A percentile compares a stretch with the other conserved stretches of the same genome.
phyloP scores from a whole-genome alignment of 176 grass and related monocot species.

The Dactylis glomerata region DNA sequence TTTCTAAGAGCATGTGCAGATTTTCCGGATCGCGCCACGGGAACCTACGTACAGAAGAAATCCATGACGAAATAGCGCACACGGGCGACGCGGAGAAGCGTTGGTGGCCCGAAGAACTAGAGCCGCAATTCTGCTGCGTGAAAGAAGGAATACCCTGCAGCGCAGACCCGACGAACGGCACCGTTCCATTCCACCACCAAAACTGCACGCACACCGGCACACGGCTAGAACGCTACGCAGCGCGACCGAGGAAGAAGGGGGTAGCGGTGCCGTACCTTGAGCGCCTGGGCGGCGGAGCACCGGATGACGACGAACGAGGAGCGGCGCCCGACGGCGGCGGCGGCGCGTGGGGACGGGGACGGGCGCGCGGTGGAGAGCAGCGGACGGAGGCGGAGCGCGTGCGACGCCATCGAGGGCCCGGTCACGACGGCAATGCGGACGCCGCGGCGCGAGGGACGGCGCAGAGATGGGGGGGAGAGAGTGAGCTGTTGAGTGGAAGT shows the following conservation, averaged over 20 bases:
- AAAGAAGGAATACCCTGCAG: background rate
- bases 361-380: constrained; percentile 25
- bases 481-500: background rate
- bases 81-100: background rate
- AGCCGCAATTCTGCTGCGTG: background rate
- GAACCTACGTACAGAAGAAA: background rate
- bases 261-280: constrained; percentile 35
- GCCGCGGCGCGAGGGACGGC: background rate
- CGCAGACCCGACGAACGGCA: background rate
- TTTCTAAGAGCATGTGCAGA: background rate
- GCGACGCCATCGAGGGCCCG: constrained; percentile 16
- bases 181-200: background rate
- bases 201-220: background rate
- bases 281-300: constrained; percentile 43
- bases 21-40: background rate
- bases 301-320: constrained; percentile 26
- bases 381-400: constrained; percentile 30
- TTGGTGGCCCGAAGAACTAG: background rate
- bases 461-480: background rate
- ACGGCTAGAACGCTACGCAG: background rate
- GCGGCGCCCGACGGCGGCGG: background rate
- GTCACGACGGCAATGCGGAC: background rate
- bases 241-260: background rate
- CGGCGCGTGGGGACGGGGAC: background rate
- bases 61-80: background rate